These are phyloP conservation scores for Postia placenta DNA, from an alignment of 768 basidiomycete species.

Conservation along the genomic window DNA sequence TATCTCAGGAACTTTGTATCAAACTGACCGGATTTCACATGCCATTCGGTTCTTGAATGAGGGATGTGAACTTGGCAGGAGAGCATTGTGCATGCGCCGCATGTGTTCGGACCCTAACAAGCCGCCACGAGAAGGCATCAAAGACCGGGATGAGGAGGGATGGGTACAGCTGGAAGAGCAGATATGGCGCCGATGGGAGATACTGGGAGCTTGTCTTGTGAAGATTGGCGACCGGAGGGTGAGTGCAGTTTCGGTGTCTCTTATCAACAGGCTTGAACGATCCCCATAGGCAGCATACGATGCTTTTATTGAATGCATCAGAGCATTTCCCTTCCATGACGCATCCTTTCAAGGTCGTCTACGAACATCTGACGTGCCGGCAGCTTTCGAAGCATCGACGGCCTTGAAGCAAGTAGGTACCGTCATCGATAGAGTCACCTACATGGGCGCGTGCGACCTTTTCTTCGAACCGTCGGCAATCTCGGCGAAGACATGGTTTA, in stretches of 20 bases:
- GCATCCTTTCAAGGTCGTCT: conserved; percentile 32
- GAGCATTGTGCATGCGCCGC: conserved; percentile 25
- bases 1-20: conserved; percentile 63
- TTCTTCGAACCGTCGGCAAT: conserved; percentile 42
- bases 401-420: conserved; percentile 48
- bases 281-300: conserved; percentile 50
- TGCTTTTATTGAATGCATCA: conserved; percentile 46
- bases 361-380: conserved; percentile 20
- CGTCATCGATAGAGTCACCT: conserved; percentile 62
- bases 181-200: conserved; percentile 70
- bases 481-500: conserved; percentile 32
- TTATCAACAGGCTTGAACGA: not conserved
- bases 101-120: conserved; percentile 20
- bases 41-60: conserved; percentile 63
- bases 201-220: conserved; percentile 71
- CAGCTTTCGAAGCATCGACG: conserved; percentile 35
- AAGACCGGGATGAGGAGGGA: conserved; percentile 25
- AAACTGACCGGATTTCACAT: conserved; percentile 51
- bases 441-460: conserved; percentile 62
- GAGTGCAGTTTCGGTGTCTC: conserved; percentile 11
- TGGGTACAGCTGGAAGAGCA: conserved; percentile 63
- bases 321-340: conserved; percentile 43
- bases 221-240: conserved; percentile 79
- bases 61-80: conserved; percentile 49
- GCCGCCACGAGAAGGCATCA: not conserved